A percentile compares a stretch with the other conserved stretches of the same genome.
Conservation (phyloP, 345 rosid species). For the Sisymbrium irio region DNA sequence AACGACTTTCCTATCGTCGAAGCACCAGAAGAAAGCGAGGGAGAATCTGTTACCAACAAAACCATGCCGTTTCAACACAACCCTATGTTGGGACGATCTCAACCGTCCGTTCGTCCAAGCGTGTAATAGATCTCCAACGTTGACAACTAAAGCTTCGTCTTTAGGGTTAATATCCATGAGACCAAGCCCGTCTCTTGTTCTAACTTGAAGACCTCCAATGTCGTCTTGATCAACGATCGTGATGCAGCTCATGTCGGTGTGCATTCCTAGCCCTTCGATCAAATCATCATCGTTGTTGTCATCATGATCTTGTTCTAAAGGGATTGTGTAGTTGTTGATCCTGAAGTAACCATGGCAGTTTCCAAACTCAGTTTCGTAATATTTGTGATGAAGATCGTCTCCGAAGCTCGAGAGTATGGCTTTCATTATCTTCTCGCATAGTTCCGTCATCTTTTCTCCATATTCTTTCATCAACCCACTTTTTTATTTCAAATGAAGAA, state of each 20-base stretch:
- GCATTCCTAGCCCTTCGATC: conserved; percentile 80
- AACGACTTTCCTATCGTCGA: conserved; percentile 58
- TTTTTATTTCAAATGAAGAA: neutral
- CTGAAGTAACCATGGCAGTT: conserved; percentile 73
- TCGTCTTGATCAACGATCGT: conserved; percentile 71
- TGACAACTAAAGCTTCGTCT: conserved; percentile 55
- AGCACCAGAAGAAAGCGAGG: conserved; percentile 76
- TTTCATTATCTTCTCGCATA: conserved; percentile 56
- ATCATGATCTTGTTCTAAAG: conserved; percentile 21
- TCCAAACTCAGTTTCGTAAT: conserved; percentile 48
- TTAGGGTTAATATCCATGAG: conserved; percentile 51
- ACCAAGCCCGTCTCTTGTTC: conserved; percentile 55
- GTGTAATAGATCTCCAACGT: conserved; percentile 76
- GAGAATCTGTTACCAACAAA: conserved; percentile 45
- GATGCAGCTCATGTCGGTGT: conserved; percentile 87
- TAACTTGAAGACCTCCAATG: conserved; percentile 74
- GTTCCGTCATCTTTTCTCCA: conserved; percentile 56
- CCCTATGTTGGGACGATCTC: conserved; percentile 74
- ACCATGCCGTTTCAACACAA: conserved; percentile 45
- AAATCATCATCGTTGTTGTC: conserved; percentile 33
- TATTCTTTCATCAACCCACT: conserved; percentile 63
- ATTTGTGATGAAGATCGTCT: conserved; percentile 36
- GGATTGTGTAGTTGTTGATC: conserved; percentile 63
- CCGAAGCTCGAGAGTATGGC: conserved; percentile 51
- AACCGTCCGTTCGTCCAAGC: conserved; percentile 81